Evolutionary conservation across 2,329 filamentous ascomycete species (phyloP).

Genomic region (Ramularia collo-cygni): DNA sequence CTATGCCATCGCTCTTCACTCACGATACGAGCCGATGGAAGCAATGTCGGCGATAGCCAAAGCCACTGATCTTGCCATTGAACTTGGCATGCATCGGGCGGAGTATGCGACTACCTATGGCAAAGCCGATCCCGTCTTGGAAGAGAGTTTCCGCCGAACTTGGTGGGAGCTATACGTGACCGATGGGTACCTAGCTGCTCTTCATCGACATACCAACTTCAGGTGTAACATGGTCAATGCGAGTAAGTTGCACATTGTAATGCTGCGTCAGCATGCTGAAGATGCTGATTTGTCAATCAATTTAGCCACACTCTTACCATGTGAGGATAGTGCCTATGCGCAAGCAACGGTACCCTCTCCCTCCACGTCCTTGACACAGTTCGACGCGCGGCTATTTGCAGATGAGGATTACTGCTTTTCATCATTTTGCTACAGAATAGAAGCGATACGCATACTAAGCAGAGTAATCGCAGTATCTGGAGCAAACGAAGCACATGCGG

Average conservation of each 20-base stretch:
- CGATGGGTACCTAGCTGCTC: slow-evolving; percentile 76
- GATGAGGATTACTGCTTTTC: slow-evolving; percentile 67
- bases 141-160: slow-evolving; percentile 79
- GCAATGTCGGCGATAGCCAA: slow-evolving; percentile 60
- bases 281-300: too few relatives aligned
- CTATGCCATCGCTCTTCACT: slow-evolving; percentile 70
- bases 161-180: slow-evolving; percentile 87
- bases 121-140: slow-evolving; percentile 57
- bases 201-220: slow-evolving; percentile 66
- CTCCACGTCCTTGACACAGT: slow-evolving; percentile 56
- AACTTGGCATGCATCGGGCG: slow-evolving; percentile 67
- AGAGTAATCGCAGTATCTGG: slow-evolving; percentile 54
- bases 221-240: slow-evolving; percentile 59
- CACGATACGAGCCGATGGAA: slow-evolving; percentile 62
- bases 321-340: slow-evolving; percentile 68
- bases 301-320: too few relatives aligned
- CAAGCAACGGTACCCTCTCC: slow-evolving; percentile 42
- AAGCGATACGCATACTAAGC: slow-evolving; percentile 71
- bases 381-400: slow-evolving; percentile 70
- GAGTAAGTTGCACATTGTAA: slow-evolving; percentile 61
- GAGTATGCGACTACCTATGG: slow-evolving; percentile 60
- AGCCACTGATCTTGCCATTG: slow-evolving; percentile 64
- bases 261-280: too few relatives aligned
- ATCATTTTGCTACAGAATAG: slow-evolving; percentile 78
- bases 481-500: slow-evolving; percentile 27